A percentile compares a stretch with the other conserved stretches of the same genome.
phyloP scores from a whole-genome alignment of 768 basidiomycete species.

The Candolleomyces eurysporus region DNA sequence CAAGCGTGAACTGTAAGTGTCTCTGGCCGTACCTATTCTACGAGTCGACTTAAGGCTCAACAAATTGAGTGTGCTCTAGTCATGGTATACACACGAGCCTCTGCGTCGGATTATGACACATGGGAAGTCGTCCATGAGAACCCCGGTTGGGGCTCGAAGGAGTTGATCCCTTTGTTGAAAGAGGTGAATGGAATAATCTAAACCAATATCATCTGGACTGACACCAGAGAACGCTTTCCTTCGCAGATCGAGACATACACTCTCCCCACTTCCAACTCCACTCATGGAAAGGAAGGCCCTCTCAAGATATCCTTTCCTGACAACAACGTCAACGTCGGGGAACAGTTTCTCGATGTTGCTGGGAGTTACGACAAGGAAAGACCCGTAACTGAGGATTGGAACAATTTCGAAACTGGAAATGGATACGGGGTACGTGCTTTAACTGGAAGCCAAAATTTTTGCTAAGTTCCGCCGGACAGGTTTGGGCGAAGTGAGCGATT shows the following conservation, averaged over 20 bases:
- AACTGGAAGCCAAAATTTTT: neutral
- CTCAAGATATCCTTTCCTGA: slow-evolving; percentile 46
- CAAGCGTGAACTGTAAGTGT: slow-evolving; percentile 54
- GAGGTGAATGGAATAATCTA: slow-evolving; percentile 40
- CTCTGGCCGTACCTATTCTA: neutral
- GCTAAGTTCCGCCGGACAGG: slow-evolving; percentile 25
- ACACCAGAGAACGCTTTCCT: neutral
- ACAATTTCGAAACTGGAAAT: slow-evolving; percentile 39
- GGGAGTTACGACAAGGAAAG: slow-evolving; percentile 48
- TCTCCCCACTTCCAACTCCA: slow-evolving; percentile 20
- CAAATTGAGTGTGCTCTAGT: slow-evolving; percentile 23
- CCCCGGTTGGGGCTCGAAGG: slow-evolving; percentile 57
- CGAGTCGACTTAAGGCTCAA: neutral
- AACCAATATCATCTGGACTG: neutral
- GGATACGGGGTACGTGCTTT: slow-evolving; percentile 43
- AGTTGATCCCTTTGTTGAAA: slow-evolving; percentile 55
- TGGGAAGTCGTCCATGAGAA: slow-evolving; percentile 54
- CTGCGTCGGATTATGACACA: slow-evolving; percentile 64
- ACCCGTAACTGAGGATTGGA: slow-evolving; percentile 42
- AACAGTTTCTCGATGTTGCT: slow-evolving; percentile 46
- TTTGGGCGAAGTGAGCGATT: slow-evolving; percentile 49
- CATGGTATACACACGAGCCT: slow-evolving; percentile 55
- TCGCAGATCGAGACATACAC: slow-evolving; percentile 43
- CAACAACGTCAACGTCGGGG: slow-evolving; percentile 38
- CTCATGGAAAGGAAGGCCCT: slow-evolving; percentile 53